Conservation (phyloP, 352 stramenopile genomes). For the Phytophthora europaea region DNA sequence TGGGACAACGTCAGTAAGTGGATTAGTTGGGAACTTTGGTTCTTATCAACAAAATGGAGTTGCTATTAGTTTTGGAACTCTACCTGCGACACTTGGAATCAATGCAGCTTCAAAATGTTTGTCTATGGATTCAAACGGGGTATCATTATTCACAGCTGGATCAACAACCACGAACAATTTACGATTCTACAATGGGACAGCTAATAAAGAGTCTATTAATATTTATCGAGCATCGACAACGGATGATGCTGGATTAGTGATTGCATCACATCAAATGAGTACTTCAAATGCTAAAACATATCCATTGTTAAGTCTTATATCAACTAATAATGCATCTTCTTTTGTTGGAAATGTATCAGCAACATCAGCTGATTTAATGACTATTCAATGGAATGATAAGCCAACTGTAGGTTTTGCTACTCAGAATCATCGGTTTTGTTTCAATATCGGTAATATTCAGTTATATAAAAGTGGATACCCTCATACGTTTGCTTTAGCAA, state of each 20-base stretch:
- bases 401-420: conserved; percentile 10
- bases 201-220: conserved; percentile 19
- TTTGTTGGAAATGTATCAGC: conserved; percentile 27
- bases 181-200: conserved; percentile 13
- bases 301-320: conserved; percentile 21
- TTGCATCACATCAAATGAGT: conserved; percentile 15
- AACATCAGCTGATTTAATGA: conserved; percentile 23
- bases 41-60: no score
- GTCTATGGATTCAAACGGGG: no score
- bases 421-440: conserved; percentile 34
- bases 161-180: conserved; percentile 16
- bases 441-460: conserved; percentile 31
- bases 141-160: neutral
- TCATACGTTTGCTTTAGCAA: no score
- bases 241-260: conserved; percentile 17
- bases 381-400: conserved; percentile 29
- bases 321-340: conserved; percentile 17
- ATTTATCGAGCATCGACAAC: no score
- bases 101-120: neutral
- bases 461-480: conserved; percentile 30
- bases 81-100: no score
- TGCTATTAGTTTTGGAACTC: no score
- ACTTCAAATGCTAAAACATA: conserved; percentile 21
- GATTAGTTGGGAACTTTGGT: no score
- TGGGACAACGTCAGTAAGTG: no score